Conservation (phyloP, 169 alveolate species). For the Cryptosporidium ryanae region DNA sequence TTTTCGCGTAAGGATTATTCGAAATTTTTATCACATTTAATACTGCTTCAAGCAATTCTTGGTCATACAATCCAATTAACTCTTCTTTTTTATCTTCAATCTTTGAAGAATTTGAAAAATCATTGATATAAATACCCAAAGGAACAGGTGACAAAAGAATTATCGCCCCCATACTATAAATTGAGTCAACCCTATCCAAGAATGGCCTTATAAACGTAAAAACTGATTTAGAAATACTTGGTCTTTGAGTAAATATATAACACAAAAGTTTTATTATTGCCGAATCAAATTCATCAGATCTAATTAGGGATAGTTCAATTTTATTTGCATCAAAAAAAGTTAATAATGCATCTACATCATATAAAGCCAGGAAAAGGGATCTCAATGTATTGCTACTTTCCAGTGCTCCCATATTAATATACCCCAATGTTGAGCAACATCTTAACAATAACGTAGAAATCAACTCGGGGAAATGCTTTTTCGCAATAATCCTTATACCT, state of each 20-base stretch:
- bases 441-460: conserved; percentile 51
- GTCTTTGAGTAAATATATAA: conserved; percentile 27
- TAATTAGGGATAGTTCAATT: conserved; percentile 22
- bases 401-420: conserved; percentile 71
- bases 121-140: conserved; percentile 29
- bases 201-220: conserved; percentile 48
- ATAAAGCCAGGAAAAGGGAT: conserved; percentile 44
- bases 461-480: conserved; percentile 56
- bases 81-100: background rate
- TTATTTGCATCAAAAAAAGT: conserved; percentile 63
- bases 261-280: conserved; percentile 35
- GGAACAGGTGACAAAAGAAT: conserved; percentile 37
- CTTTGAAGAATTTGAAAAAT: background rate
- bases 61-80: background rate
- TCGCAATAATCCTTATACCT: conserved; percentile 51
- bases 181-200: conserved; percentile 38
- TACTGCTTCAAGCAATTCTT: conserved; percentile 8
- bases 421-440: conserved; percentile 72
- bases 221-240: conserved; percentile 14
- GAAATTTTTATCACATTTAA: conserved; percentile 33
- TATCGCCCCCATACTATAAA: conserved; percentile 61
- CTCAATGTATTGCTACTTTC: conserved; percentile 61
- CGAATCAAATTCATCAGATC: conserved; percentile 37
- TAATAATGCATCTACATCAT: conserved; percentile 31
- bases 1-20: conserved; percentile 48